Conservation (phyloP, 2,329 filamentous ascomycete genomes). For the Fusarium newnesense region DNA sequence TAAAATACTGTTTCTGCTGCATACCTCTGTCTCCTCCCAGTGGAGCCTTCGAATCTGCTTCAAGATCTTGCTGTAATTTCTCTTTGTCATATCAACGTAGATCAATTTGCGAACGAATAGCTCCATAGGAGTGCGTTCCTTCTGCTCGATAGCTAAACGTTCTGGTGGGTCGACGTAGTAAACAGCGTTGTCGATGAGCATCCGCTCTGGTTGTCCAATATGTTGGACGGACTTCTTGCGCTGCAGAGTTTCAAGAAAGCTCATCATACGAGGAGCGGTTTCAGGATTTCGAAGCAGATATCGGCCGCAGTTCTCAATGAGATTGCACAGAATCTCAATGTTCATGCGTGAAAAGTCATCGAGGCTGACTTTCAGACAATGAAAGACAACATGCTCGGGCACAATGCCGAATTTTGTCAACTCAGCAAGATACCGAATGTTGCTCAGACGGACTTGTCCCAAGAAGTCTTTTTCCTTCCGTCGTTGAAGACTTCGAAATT, state of each 20-base stretch:
- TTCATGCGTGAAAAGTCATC: constrained; percentile 99
- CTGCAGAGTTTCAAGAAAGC: constrained; percentile 93
- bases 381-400: constrained; percentile 98
- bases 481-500: constrained; percentile 95
- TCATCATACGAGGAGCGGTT: constrained; percentile 90
- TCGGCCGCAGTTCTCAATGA: constrained; percentile 95
- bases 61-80: constrained; percentile 91
- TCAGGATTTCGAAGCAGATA: constrained; percentile 94
- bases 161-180: constrained; percentile 98
- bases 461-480: constrained; percentile 98
- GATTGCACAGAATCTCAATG: constrained; percentile 96
- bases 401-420: constrained; percentile 98
- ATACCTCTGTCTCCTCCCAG: constrained; percentile 91
- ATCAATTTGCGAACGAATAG: constrained; percentile 92
- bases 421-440: constrained; percentile 97
- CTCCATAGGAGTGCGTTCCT: constrained; percentile 93
- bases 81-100: constrained; percentile 93
- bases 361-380: constrained; percentile 95
- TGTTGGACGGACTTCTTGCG: constrained; percentile 97
- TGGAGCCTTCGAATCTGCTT: constrained; percentile 96
- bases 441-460: constrained; percentile 90
- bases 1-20: neutral
- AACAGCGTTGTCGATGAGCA: constrained; percentile 97
- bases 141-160: constrained; percentile 93
- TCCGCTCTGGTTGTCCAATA: constrained; percentile 93